Evolutionary conservation across 768 basidiomycete species (phyloP), one percentile per base, ranked within the genome.

Genomic region (Brasilioporus rufonigricans): DNA sequence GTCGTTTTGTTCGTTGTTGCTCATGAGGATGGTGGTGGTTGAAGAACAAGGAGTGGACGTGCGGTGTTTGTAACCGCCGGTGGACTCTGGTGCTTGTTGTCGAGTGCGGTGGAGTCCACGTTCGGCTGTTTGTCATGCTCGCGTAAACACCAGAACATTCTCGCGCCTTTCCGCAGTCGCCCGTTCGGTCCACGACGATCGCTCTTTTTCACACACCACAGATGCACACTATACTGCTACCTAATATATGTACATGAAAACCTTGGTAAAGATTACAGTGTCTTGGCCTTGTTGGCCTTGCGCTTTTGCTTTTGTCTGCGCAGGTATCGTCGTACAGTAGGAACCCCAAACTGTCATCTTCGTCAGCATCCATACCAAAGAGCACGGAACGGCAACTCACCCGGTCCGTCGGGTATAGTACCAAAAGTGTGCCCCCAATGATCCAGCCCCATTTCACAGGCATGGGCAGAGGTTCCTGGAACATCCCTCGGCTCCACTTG

Each of bases 401-500:
- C 79, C 82, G 78, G 13, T 86, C 67, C 14, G 74, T 71, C 16
- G 91, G 89, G 76, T 93, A 93, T 49, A 87, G 65, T 18, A 86
- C 73, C 56, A 93, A 72, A 44, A 87, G 64, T n/a, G 65, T 65
- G 21, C 72, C 79, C 26, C 83, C 87, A 13, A 83, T 61, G n/a
- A 72, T 66, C 86, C 88, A 90, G 12, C 84, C 84, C 77, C 78
- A 78, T 71, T 80, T 82, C 56, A 93, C 86, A 50, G 63, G 57
- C 48, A 61, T 59, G 14, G 91, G 91, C 14, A 90, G 68, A 23
- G 89, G 84, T 60, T 75, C 80, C 18, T 75, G 69, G 65, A 85
- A 93, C 67, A 83, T 80, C 12, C 86, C 88, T 62, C 82, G 74
- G 60, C 87, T 84, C 91, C 90, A 93, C 75, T 93, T 93, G 61